These are phyloP conservation scores for Pseudogymnoascus sp. DNA, from an alignment of 2,329 filamentous ascomycete genomes.

Conservation along the genomic window DNA sequence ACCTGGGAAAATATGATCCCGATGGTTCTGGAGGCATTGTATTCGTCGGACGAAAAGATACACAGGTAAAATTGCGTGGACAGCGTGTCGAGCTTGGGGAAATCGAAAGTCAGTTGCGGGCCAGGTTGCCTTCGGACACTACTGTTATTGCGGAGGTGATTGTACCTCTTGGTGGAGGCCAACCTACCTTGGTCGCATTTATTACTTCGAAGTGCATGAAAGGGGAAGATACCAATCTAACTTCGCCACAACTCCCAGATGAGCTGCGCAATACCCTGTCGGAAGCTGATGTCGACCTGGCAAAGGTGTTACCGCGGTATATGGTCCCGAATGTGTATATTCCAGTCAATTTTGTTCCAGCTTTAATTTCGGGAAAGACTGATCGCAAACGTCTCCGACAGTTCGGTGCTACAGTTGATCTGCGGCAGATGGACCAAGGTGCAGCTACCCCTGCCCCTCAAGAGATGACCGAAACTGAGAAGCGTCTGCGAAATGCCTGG, in stretches of 20 bases:
- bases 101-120: constrained; percentile 36
- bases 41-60: constrained; percentile 56
- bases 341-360: constrained; percentile 25
- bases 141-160: constrained; percentile 29
- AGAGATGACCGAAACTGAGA: constrained; percentile 7
- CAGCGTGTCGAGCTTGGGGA: constrained; percentile 54
- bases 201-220: constrained; percentile 19
- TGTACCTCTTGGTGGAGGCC: constrained; percentile 21
- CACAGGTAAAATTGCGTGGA: constrained; percentile 60
- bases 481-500: constrained; percentile 10
- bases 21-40: constrained; percentile 42
- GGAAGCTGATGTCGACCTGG: constrained; percentile 13
- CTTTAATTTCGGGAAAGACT: constrained; percentile 28
- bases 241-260: constrained; percentile 6
- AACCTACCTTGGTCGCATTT: constrained; percentile 30
- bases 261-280: constrained; percentile 18
- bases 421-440: constrained; percentile 17
- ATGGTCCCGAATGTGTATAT: constrained; percentile 31
- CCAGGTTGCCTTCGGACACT: constrained; percentile 29
- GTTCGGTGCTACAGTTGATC: constrained; percentile 14
- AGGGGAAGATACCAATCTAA: constrained; percentile 17
- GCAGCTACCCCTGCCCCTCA: not conserved
- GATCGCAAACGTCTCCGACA: constrained; percentile 31
- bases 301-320: constrained; percentile 29
- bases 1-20: constrained; percentile 46